Evolutionary conservation across 73 alveolate genomes (phyloP), one percentile per base, ranked within the genome.

Genomic region (Paramecium caudatum): DNA sequence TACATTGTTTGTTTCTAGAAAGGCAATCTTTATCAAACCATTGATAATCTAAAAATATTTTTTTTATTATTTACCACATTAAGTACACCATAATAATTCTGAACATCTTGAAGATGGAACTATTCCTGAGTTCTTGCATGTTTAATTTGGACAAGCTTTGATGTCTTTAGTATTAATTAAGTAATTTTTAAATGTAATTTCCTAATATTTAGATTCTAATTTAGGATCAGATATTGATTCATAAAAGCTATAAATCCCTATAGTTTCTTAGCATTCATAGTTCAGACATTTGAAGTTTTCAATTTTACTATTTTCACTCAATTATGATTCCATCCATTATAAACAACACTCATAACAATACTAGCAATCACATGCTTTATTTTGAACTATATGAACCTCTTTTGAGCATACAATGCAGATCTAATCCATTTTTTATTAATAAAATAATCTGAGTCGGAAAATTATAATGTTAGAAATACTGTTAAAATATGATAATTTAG

Each of bases 111-210:
- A 10, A 0, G 41, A 55, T 19, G 80, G 80, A 27, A 55, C 23
- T 27, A 9, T 27, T 2, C 80, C 80, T 27, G 10, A 55, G 12
- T 37, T 27, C 12, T 55, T 55, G 17, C 80, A 55, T 1, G 1
- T 8, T 55, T 23, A 27, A 23, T 55, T 55, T 23, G 80, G 80
- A 55, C 80, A 55, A 5, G 17, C 0, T 55, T 43, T 16, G 7
- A 55, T 55, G 30, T 55, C 80, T 55, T 23, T 3, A 5, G 23
- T 10, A 19, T 10, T 55, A 1, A 12, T 23, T 43, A 55, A 55
- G 30, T 55, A 55, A 55, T 55, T 23, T 55, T 55, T 55, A 55
- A 55, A 55, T 55, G 80, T 27, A 55, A 55, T 55, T 3, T 55
- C 80, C 9, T 55, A 9, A 21, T 55, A 55, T 21, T 43, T 16